Base-by-base conservation (phyloP, 257 asterid genomes). In the Prunella vulgaris region DNA sequence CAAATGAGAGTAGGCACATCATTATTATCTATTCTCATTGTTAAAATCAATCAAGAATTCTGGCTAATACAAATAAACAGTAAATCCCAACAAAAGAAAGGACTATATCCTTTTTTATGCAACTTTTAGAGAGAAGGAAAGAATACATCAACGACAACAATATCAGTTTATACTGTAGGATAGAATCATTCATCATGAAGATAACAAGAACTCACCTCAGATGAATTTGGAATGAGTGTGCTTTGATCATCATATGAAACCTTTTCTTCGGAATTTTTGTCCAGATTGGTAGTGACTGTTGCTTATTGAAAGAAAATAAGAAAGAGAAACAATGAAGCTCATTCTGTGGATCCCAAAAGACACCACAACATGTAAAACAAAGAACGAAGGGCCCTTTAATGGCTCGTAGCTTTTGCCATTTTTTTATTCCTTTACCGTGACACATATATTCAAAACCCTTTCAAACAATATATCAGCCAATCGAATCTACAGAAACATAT, bases 191-290 rank as follows among this genome's bases (percentile, higher is more conserved):
- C 30, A 58, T 27, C 40, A 62, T 38, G 68, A 66, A 46, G 66
- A 66, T 51, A 68, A 28, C 33, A 68, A 68, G 32, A 58, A 59
- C 80, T 78, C 60, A 83, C 97, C 91, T 90, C 90, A 37, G 40
- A 49, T 35, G 85, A 66, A 35, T 73, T 86, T 25, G 85, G 94
- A 68, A 73, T 58, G 37, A 73, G 76, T 66, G 81, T 60, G 84
- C 80, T 84, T 54, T 59, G 78, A 52, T 46, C 65, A 22, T 64
- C 82, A 48, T 83, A 51, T 44, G 80, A 58, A 51, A 68, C 24
- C 56, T 40, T 66, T 52, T 69, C 85, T 72, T 83, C 74, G 9
- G 76, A 69, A 68, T 70, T 54, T 49, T 76, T 84, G 60, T 76
- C 88, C 52, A 71, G 62, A 54, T 49, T 52, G 20, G 68, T 78